Conservation (phyloP, 2,329 filamentous ascomycete genomes). For the Emmonsiellopsis sp. region DNA sequence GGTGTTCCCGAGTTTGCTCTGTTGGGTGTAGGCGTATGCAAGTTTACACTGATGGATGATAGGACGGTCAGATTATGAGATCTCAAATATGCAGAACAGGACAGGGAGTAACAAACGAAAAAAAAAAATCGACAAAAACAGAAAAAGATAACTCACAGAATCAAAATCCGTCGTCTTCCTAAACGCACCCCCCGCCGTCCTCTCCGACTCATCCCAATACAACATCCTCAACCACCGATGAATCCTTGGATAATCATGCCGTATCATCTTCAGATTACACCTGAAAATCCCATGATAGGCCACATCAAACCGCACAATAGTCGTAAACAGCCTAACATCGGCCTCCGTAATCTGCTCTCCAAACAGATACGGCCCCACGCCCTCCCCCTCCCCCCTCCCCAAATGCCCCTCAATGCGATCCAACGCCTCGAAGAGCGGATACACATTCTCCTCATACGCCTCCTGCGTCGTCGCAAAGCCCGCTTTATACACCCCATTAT, state of each 20-base stretch:
- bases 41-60: slow-evolving; percentile 18
- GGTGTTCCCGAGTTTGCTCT: slow-evolving; percentile 13
- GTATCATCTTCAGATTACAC: slow-evolving; percentile 56
- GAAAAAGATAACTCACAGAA: slow-evolving; percentile 19
- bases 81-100: neutral
- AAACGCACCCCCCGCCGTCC: slow-evolving; percentile 35
- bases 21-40: slow-evolving; percentile 16
- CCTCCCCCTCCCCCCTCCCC: slow-evolving; percentile 30
- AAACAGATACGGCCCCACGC: slow-evolving; percentile 64
- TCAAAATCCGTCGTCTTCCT: slow-evolving; percentile 37
- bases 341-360: slow-evolving; percentile 67
- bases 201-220: slow-evolving; percentile 38
- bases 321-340: slow-evolving; percentile 63
- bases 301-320: slow-evolving; percentile 58
- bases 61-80: neutral
- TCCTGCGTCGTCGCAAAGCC: slow-evolving; percentile 71
- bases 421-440: slow-evolving; percentile 60
- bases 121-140: neutral
- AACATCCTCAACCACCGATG: slow-evolving; percentile 39
- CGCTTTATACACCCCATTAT: slow-evolving; percentile 49
- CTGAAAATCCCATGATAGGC: slow-evolving; percentile 79
- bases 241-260: slow-evolving; percentile 48
- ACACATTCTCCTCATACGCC: slow-evolving; percentile 65
- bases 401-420: slow-evolving; percentile 66
- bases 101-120: neutral